A percentile compares a stretch with the other conserved stretches of the same genome.
Evolutionary conservation across 2,329 filamentous ascomycete genomes (phyloP).

Genomic region (Delphinella strobiligena): DNA sequence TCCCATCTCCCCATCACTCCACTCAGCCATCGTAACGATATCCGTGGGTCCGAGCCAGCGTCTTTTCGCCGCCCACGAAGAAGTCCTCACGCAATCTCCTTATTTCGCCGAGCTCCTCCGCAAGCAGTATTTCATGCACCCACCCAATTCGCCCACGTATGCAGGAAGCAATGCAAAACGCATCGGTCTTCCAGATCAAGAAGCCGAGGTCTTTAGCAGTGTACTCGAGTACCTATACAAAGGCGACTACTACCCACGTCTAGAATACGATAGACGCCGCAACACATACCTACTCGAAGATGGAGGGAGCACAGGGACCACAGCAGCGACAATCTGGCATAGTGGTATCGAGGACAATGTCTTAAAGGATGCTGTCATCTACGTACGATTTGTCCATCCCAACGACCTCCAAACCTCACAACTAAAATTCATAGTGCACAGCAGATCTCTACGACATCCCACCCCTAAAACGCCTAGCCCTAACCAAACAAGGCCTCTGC

Average conservation of each 20-base stretch:
- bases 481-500: constrained; percentile 83
- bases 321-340: constrained; percentile 58
- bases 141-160: not conserved
- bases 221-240: constrained; percentile 89
- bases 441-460: constrained; percentile 75
- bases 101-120: constrained; percentile 61
- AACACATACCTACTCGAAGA: constrained; percentile 73
- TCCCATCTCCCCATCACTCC: constrained; percentile 1
- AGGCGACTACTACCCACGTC: constrained; percentile 79
- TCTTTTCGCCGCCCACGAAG: constrained; percentile 75
- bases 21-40: constrained; percentile 13
- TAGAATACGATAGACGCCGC: constrained; percentile 69
- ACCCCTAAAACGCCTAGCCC: constrained; percentile 70
- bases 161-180: constrained; percentile 40
- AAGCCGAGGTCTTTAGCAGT: constrained; percentile 82
- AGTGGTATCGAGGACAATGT: constrained; percentile 53
- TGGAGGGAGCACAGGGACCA: constrained; percentile 29
- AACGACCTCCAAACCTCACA: not conserved
- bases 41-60: constrained; percentile 2
- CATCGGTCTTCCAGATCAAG: constrained; percentile 71
- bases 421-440: constrained; percentile 43
- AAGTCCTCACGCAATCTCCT: constrained; percentile 64
- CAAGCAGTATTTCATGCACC: constrained; percentile 48
- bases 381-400: constrained; percentile 33
- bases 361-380: constrained; percentile 80